A percentile compares a stretch with the other conserved stretches of the same genome.
These are phyloP conservation scores for Oryza coarctata DNA, from an alignment of 176 grass and related monocot species.

Conservation along the genomic window DNA sequence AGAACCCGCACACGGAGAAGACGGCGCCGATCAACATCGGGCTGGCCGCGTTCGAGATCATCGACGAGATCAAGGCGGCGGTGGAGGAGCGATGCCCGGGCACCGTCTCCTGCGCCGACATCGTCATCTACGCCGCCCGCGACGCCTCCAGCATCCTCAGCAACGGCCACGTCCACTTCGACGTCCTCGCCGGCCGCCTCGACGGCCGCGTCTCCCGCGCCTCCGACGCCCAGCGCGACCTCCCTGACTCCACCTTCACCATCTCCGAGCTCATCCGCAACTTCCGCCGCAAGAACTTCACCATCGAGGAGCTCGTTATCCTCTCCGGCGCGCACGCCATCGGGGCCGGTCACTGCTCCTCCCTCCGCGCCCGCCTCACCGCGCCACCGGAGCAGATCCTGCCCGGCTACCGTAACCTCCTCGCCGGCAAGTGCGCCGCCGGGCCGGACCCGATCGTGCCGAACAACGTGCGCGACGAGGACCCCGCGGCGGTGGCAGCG, in stretches of 20 bases:
- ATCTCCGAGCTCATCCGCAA: slow-evolving; percentile 44
- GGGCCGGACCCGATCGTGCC: neutral
- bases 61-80: slow-evolving; percentile 57
- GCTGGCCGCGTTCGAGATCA: slow-evolving; percentile 44
- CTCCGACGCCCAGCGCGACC: slow-evolving; percentile 53
- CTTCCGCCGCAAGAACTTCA: slow-evolving; percentile 64
- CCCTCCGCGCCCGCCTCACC: slow-evolving; percentile 38
- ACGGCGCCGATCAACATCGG: slow-evolving; percentile 63
- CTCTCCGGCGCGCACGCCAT: slow-evolving; percentile 68
- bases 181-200: slow-evolving; percentile 35
- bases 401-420: slow-evolving; percentile 31
- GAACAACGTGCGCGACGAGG: slow-evolving; percentile 34
- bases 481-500: slow-evolving; percentile 16
- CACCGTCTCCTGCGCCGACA: slow-evolving; percentile 61
- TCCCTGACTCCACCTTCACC: slow-evolving; percentile 59
- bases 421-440: slow-evolving; percentile 3
- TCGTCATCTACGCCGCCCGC: slow-evolving; percentile 50
- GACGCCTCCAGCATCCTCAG: slow-evolving; percentile 50
- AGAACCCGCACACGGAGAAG: slow-evolving; percentile 55
- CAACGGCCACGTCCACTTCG: slow-evolving; percentile 53
- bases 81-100: slow-evolving; percentile 43
- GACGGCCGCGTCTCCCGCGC: slow-evolving; percentile 52
- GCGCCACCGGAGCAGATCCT: slow-evolving; percentile 33
- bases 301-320: slow-evolving; percentile 63
- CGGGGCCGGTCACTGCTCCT: slow-evolving; percentile 66